phyloP scores from a whole-genome alignment of 176 grass and related monocot species.

The Poa pratensis region DNA sequence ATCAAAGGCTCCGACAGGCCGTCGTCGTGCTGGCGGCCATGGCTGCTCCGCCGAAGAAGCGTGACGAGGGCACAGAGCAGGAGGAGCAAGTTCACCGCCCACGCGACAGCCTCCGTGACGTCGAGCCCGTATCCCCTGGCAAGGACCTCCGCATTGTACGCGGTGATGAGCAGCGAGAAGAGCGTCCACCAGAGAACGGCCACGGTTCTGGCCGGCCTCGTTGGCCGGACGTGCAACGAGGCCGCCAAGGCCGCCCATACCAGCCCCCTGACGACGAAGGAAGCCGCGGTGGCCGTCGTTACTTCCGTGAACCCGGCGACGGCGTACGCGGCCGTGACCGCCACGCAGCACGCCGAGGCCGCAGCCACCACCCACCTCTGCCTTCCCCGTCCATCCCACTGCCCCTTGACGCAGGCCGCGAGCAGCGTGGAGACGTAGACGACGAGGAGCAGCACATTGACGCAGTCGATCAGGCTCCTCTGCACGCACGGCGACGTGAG shows the following conservation, averaged over 20 bases:
- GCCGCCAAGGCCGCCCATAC: constrained; percentile 55
- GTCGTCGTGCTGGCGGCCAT: not conserved
- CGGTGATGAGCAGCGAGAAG: constrained; percentile 62
- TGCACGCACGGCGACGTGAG: constrained; percentile 49
- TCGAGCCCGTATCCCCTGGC: not conserved
- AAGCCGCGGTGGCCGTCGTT: not conserved
- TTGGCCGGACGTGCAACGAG: constrained; percentile 62
- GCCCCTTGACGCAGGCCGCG: constrained; percentile 24
- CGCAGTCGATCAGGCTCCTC: constrained; percentile 45
- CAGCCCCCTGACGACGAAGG: constrained; percentile 48
- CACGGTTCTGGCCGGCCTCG: constrained; percentile 33
- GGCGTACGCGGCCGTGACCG: constrained; percentile 6
- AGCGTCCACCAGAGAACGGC: constrained; percentile 73
- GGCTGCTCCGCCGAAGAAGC: not conserved
- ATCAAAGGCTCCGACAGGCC: constrained; percentile 56
- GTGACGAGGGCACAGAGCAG: constrained; percentile 48
- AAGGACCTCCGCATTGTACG: constrained; percentile 57
- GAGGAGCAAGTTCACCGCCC: constrained; percentile 65
- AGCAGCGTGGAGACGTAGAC: constrained; percentile 34
- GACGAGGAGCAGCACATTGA: constrained; percentile 40
- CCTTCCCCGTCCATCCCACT: not conserved
- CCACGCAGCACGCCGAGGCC: constrained; percentile 43
- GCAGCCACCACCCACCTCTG: constrained; percentile 7
- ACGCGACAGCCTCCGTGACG: constrained; percentile 54
- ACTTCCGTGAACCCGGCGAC: constrained; percentile 9